Evolutionary conservation across 768 basidiomycete genomes (phyloP).

Genomic region (Suillus weaverae): DNA sequence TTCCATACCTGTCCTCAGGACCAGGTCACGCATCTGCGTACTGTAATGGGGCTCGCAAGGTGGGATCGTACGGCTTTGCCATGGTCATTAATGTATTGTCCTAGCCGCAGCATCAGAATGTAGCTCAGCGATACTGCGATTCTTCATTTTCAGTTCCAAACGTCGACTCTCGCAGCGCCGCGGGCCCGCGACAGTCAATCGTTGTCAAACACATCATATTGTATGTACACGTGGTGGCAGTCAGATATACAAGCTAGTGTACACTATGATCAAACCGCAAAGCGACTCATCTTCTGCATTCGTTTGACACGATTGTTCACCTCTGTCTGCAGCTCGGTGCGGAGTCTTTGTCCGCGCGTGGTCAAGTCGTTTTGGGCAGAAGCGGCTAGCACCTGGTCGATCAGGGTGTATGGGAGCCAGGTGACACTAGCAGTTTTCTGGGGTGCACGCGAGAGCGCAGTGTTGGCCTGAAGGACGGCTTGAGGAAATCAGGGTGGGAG

Average conservation of each 20-base stretch:
- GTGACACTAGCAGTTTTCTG: conserved; percentile 59
- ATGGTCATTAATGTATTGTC: not conserved
- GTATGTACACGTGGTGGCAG: conserved; percentile 5
- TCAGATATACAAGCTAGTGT: not conserved
- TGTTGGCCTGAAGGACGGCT: conserved; percentile 46
- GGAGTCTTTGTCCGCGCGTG: conserved; percentile 37
- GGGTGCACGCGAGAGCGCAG: conserved; percentile 49
- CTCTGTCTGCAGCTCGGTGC: conserved; percentile 56
- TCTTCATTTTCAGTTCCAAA: not conserved
- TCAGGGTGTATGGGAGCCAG: conserved; percentile 81
- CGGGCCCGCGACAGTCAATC: not conserved
- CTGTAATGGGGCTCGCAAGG: not conserved
- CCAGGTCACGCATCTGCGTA: not conserved
- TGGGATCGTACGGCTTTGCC: not conserved
- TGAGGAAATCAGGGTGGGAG: conserved; percentile 14
- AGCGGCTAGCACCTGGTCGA: conserved; percentile 80
- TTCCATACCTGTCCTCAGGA: not conserved
- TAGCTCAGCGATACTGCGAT: not conserved
- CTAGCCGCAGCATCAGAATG: not conserved
- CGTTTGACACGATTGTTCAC: conserved; percentile 64
- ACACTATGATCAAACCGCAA: conserved; percentile 9
- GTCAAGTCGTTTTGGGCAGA: conserved; percentile 52
- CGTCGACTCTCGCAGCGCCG: not conserved
- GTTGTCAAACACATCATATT: not conserved
- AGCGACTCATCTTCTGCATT: conserved; percentile 63